Evolutionary conservation across 768 basidiomycete genomes (phyloP), one percentile per base, ranked within the genome.

Genomic region (Phanerochaete sordida): DNA sequence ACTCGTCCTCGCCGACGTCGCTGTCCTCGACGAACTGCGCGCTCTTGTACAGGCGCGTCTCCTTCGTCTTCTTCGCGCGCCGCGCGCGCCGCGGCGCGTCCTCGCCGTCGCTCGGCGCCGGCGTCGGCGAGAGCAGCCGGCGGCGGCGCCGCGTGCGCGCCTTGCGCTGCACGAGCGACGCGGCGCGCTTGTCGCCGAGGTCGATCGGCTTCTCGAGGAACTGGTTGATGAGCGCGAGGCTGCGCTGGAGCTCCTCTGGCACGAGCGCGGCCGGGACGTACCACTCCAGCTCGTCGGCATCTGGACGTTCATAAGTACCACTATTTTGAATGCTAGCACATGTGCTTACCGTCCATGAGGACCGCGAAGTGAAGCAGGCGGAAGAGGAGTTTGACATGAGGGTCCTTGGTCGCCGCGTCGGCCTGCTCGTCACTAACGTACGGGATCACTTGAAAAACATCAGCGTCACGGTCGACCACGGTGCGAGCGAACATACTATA

Each of bases 11-110:
- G 71, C 93, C 91, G 57, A 79, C 87, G 66, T 97, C 95, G 62
- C 91, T 93, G 74, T 97, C 94, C 69, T 90, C 86, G 70, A 96
- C 94, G 70, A 95, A 91, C 71, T 92, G 88, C 11, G 92, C 93
- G 7, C 89, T 91, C 72, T 93, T 94, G 79, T 91, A 95, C 60
- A 77, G 77, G 75, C 86, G 81, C 70, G 83, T 82, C 70, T 90
- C 89, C 69, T 84, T 86, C 65, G 82, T 85, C 71, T 79, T 84
- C 58, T 74, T 75, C 71, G 70, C 68, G 67, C 74, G 64, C 75
- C 75, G 78, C 61, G 66, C 70, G 24, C 68, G 72, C 64, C 68
- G 69, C 58, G 72, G 68, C 46, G 69, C 72, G 37, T 76, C 78
- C 12, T 72, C 81, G 50, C 73, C 79, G 19, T 78, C 84, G 45